Base-by-base conservation (phyloP, 352 stramenopile species). In the Pythium utonaiense region DNA sequence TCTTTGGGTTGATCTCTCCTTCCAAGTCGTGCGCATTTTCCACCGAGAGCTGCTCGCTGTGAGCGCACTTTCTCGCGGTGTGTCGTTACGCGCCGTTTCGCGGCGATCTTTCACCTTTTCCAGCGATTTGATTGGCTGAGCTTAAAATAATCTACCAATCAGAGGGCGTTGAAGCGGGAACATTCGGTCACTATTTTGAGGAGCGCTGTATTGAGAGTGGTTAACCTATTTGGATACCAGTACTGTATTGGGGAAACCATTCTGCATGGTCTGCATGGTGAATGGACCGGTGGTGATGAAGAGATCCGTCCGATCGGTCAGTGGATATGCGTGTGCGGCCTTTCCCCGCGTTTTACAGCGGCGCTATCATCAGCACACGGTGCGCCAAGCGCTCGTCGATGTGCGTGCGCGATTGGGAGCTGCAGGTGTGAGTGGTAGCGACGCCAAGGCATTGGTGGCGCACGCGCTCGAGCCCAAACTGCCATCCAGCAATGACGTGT, bases 391-490 rank as follows among this genome's bases (percentile, higher is more conserved):
- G 19, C 25, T 79, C 13, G 49, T 41, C 4, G 60, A 78, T 51
- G 49, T 62, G 3, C 65, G 75, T 21, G 22, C 67, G 24, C 68
- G 62, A 45, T 34, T 84, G 25, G 34, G 19, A 21, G 50, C 22
- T 8, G 51, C 49, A 8, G 53, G 22, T 28, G 40, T 53, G 41
- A 52, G 30, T n/a, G 41, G 27, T 38, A 62, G 51, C 34, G 81
- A 88, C 54, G 76, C 81, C 21, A 89, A 88, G 67, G 70, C 66
- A 19, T 57, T 91, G 38, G 52, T 89, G 7, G 77, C 81, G 36
- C 62, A 77, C 33, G 76, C 76, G 48, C 53, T 91, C 34, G 53
- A 63, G 19, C 78, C 76, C 5, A 65, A 36, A 24, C 64, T 88
- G 12, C 17, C 30, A 2, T 64, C 47, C 36, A 77, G 74, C 61